Conservation (phyloP, 2,329 filamentous ascomycete species). For the Aspergillus sp. region DNA sequence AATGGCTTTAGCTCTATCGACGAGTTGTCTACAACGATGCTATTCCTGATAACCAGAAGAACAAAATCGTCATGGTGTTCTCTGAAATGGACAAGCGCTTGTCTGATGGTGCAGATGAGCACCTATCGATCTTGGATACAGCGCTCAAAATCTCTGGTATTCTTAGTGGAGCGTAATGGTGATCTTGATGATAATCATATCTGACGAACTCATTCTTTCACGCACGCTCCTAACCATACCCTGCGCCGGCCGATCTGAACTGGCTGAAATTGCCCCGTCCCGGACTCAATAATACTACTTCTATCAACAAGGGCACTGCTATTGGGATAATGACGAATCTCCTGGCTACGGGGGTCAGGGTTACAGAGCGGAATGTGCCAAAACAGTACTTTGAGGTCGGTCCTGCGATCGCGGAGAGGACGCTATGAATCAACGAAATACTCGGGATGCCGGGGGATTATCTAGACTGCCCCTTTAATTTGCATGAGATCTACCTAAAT, state of each 20-base stretch:
- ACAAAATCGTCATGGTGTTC: constrained; percentile 82
- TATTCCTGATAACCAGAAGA: constrained; percentile 82
- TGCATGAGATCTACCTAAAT: not conserved
- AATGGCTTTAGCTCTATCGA: constrained; percentile 58
- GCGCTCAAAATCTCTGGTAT: constrained; percentile 76
- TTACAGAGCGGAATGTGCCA: no score
- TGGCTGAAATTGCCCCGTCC: no score
- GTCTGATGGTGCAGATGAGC: constrained; percentile 92
- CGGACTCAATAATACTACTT: no score
- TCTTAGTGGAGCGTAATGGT: constrained; percentile 43
- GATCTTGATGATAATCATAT: not conserved
- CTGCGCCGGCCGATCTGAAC: no score
- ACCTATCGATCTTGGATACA: constrained; percentile 84
- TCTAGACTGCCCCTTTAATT: not conserved
- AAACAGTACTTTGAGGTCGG: no score
- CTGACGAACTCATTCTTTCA: no score
- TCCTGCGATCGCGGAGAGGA: not conserved
- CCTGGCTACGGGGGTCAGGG: no score
- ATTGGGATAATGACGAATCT: no score
- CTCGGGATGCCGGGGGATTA: not conserved
- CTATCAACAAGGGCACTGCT: no score
- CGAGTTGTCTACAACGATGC: constrained; percentile 78
- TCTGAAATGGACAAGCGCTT: constrained; percentile 93
- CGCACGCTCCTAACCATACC: not conserved
- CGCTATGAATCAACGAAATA: not conserved